These are phyloP conservation scores for Aspergillus pseudoglaucus DNA, from an alignment of 2,329 filamentous ascomycete species.

Conservation along the genomic window DNA sequence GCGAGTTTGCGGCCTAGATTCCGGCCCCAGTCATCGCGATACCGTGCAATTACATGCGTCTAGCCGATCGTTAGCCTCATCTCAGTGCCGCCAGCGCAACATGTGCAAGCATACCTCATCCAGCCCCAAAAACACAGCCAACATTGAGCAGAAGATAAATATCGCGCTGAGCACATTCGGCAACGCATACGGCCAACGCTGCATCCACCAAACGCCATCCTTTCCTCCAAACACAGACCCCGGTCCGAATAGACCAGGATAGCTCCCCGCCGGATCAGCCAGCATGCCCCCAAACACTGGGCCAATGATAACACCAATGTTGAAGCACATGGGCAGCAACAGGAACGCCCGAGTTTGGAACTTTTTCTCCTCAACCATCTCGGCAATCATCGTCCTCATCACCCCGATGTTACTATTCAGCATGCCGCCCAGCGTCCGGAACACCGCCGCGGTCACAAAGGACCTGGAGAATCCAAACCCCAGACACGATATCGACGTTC, in stretches of 20 bases:
- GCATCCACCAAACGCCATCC: constrained; percentile 58
- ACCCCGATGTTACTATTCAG: constrained; percentile 69
- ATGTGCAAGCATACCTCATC: constrained; percentile 52
- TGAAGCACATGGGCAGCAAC: constrained; percentile 62
- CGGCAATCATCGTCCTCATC: constrained; percentile 67
- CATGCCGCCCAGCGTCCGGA: constrained; percentile 59
- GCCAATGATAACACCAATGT: constrained; percentile 56
- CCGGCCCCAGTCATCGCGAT: constrained; percentile 37
- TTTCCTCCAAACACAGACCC: constrained; percentile 51
- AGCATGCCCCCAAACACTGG: constrained; percentile 59
- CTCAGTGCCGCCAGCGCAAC: background rate
- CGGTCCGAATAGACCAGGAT: constrained; percentile 58
- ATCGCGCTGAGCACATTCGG: constrained; percentile 61
- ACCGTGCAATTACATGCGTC: constrained; percentile 34
- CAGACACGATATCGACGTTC: constrained; percentile 59
- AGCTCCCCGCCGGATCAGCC: constrained; percentile 57
- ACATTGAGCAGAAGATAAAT: constrained; percentile 51
- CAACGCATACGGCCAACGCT: constrained; percentile 60
- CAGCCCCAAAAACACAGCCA: constrained; percentile 56
- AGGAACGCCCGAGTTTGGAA: constrained; percentile 52
- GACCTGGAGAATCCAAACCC: constrained; percentile 64
- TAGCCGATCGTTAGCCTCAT: constrained; percentile 4
- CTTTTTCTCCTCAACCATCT: constrained; percentile 65
- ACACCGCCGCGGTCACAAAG: constrained; percentile 58
- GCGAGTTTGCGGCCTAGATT: constrained; percentile 30